Evolutionary conservation across 192 early-diverging fungal genomes (phyloP).

Genomic region (Entophlyctis helioformis): DNA sequence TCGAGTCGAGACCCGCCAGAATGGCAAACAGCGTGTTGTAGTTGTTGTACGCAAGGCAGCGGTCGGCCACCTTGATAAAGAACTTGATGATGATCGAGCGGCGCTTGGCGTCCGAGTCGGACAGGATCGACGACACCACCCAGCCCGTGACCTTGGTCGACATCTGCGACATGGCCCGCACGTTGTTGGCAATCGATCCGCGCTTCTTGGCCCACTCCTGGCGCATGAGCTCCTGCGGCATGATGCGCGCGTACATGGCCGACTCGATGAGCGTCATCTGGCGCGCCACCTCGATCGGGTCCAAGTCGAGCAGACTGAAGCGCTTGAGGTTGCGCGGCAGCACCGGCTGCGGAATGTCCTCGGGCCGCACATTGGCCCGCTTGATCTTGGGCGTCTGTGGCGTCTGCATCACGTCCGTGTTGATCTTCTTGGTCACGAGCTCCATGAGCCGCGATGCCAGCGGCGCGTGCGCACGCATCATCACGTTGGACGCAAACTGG

Average conservation of each 20-base stretch:
- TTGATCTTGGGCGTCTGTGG: conserved; percentile 3
- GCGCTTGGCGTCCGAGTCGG: conserved; percentile 68
- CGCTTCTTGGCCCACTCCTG: conserved; percentile 74
- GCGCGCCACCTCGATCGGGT: conserved; percentile 80
- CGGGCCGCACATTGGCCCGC: conserved; percentile 8
- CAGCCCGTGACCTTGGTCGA: conserved; percentile 72
- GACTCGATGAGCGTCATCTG: conserved; percentile 87
- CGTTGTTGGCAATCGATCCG: conserved; percentile 61
- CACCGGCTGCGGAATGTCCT: conserved; percentile 35
- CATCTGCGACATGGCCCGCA: conserved; percentile 67
- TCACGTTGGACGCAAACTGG: conserved; percentile 58
- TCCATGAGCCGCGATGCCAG: conserved; percentile 61
- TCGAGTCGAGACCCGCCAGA: conserved; percentile 28
- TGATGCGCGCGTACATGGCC: conserved; percentile 67
- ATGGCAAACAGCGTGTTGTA: conserved; percentile 35
- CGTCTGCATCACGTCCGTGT: conserved; percentile 8
- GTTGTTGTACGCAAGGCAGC: conserved; percentile 24
- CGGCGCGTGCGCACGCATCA: conserved; percentile 59
- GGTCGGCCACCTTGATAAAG: conserved; percentile 60
- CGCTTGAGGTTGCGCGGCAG: neutral
- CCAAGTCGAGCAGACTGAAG: conserved; percentile 66
- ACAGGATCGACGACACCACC: conserved; percentile 69
- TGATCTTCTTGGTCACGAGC: conserved; percentile 59
- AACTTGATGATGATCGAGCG: conserved; percentile 67
- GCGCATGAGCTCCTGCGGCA: conserved; percentile 73